Percentiles rank a stretch among this genome's conserved stretches.
These are phyloP conservation scores for Aechmea fasciata DNA, from an alignment of 176 grass and related monocot genomes.

Conservation along the genomic window DNA sequence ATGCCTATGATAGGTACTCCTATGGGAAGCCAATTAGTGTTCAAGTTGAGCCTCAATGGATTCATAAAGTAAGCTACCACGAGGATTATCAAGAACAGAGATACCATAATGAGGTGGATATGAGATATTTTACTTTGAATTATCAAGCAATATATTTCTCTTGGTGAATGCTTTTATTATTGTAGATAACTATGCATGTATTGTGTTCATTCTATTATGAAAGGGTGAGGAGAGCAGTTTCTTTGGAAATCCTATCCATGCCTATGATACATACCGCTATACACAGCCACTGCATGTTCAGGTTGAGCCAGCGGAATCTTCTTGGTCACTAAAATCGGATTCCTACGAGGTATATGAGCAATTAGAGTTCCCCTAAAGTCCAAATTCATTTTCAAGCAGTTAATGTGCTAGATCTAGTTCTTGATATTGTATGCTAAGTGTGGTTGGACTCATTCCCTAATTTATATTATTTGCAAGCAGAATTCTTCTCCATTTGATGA, in stretches of 20 bases:
- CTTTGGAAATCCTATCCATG: slow-evolving; percentile 35
- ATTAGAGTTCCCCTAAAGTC: background rate
- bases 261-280: slow-evolving; percentile 47
- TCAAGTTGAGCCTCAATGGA: slow-evolving; percentile 26
- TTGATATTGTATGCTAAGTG: background rate
- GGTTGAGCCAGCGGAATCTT: slow-evolving; percentile 41
- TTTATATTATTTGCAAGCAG: slow-evolving; percentile 17
- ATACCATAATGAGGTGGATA: slow-evolving; percentile 38
- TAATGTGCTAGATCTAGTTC: background rate
- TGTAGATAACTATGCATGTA: slow-evolving; percentile 1
- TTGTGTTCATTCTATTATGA: slow-evolving; percentile 21
- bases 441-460: background rate
- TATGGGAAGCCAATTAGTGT: slow-evolving; percentile 17
- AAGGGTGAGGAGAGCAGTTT: slow-evolving; percentile 18
- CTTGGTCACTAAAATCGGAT: slow-evolving; percentile 45
- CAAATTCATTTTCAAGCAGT: background rate
- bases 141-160: too few relatives aligned
- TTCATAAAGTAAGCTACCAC: slow-evolving; percentile 35
- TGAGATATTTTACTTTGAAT: background rate
- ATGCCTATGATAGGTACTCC: slow-evolving; percentile 22
- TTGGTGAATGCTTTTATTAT: background rate
- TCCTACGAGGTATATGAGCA: slow-evolving; percentile 44
- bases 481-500: slow-evolving; percentile 34
- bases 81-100: slow-evolving; percentile 33
- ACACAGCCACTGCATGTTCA: slow-evolving; percentile 49